Conservation (phyloP, 768 basidiomycete species). For the Rhodosporidiobolus odoratus region DNA sequence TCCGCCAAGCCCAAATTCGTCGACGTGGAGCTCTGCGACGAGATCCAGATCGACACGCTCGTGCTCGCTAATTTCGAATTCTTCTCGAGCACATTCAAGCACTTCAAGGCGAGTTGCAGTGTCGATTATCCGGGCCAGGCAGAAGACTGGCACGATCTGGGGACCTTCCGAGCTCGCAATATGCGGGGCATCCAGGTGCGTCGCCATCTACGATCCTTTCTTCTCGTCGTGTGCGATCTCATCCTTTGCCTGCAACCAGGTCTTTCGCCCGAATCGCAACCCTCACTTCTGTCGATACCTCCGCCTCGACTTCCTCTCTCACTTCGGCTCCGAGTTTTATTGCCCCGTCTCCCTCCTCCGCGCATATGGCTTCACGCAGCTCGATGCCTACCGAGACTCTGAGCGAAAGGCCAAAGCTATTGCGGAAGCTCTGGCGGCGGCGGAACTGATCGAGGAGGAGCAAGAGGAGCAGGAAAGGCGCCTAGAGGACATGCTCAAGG, state of each 20-base stretch:
- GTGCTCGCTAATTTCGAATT: constrained; percentile 97
- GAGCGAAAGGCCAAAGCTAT: constrained; percentile 28
- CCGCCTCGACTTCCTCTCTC: constrained; percentile 84
- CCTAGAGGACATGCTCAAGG: neutral
- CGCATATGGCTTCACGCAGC: constrained; percentile 91
- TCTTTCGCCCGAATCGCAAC: constrained; percentile 35
- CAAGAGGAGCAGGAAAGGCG: constrained; percentile 3
- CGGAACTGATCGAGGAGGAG: constrained; percentile 20
- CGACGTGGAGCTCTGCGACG: constrained; percentile 93
- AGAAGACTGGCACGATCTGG: constrained; percentile 67
- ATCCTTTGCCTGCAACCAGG: constrained; percentile 24
- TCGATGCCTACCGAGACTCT: constrained; percentile 94
- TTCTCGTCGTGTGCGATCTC: neutral
- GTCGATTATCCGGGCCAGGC: constrained; percentile 57
- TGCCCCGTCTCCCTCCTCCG: constrained; percentile 88
- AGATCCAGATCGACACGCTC: constrained; percentile 91
- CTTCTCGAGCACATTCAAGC: constrained; percentile 92
- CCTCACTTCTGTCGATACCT: constrained; percentile 88
- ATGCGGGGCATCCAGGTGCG: constrained; percentile 81
- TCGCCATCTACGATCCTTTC: neutral
- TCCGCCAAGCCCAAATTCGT: constrained; percentile 62
- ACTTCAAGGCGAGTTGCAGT: constrained; percentile 73
- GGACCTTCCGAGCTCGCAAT: constrained; percentile 76
- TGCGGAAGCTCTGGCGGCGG: constrained; percentile 24
- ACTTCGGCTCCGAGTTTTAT: constrained; percentile 92